A percentile compares a stretch with the other conserved stretches of the same genome.
phyloP scores from a whole-genome alignment of 164 flowering plant species.

The Paratinospora sagittata region DNA sequence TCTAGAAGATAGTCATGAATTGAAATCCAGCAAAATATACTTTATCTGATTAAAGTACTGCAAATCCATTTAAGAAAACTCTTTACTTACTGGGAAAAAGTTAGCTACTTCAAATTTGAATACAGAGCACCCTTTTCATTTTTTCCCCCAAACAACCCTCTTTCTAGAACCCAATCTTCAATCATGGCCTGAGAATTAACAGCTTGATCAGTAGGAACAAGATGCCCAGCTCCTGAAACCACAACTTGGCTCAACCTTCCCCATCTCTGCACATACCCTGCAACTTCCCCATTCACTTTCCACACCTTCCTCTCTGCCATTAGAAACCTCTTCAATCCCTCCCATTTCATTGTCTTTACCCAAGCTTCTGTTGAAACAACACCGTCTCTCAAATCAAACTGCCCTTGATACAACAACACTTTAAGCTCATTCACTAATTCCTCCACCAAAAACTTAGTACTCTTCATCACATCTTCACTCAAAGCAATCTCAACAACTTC shows the following conservation, averaged over 20 bases:
- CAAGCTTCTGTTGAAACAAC: constrained; percentile 66
- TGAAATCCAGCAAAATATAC: too few relatives aligned
- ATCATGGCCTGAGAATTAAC: too few relatives aligned
- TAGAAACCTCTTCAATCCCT: constrained; percentile 52
- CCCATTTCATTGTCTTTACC: constrained; percentile 66
- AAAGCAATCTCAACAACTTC: constrained; percentile 37
- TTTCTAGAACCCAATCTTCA: too few relatives aligned
- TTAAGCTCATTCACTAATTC: constrained; percentile 31
- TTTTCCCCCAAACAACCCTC: constrained; percentile 37
- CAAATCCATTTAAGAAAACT: background rate
- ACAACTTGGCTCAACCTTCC: too few relatives aligned
- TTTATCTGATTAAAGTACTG: background rate
- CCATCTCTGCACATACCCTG: too few relatives aligned
- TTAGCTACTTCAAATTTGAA: background rate
- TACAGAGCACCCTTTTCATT: background rate
- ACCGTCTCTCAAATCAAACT: constrained; percentile 60
- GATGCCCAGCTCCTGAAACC: too few relatives aligned
- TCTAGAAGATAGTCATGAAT: too few relatives aligned
- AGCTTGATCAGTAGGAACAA: too few relatives aligned
- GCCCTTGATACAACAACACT: constrained; percentile 43
- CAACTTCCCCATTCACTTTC: constrained; percentile 49
- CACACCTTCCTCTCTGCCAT: constrained; percentile 48
- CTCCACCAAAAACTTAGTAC: constrained; percentile 57
- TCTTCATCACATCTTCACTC: constrained; percentile 80
- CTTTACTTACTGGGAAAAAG: background rate